phyloP scores from a whole-genome alignment of 2,329 filamentous ascomycete genomes.

The Fusarium sacchari region DNA sequence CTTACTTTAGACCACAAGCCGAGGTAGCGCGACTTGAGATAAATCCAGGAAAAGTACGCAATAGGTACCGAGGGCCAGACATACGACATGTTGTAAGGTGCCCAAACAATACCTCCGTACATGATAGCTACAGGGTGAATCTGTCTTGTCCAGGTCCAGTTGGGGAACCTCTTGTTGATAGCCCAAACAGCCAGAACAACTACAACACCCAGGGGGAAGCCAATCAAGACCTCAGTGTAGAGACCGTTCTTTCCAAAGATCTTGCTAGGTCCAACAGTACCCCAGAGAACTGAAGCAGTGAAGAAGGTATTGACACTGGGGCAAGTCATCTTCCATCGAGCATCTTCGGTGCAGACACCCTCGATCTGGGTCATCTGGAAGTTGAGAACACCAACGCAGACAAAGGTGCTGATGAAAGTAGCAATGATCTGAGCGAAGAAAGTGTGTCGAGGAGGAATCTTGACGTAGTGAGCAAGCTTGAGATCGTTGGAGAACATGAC shows the following conservation, averaged over 20 bases:
- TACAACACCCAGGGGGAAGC: slow-evolving; percentile 61
- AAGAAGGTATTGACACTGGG: slow-evolving; percentile 66
- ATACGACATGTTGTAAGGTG: slow-evolving; percentile 63
- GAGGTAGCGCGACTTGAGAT: slow-evolving; percentile 59
- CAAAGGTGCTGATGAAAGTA: slow-evolving; percentile 63
- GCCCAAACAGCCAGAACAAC: slow-evolving; percentile 56
- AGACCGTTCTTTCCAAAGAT: slow-evolving; percentile 60
- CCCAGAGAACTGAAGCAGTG: slow-evolving; percentile 66
- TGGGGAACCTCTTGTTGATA: slow-evolving; percentile 54
- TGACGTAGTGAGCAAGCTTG: slow-evolving; percentile 65
- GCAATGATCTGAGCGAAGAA: slow-evolving; percentile 69
- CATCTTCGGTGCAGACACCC: slow-evolving; percentile 59
- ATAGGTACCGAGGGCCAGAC: slow-evolving; percentile 63
- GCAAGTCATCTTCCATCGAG: slow-evolving; percentile 61
- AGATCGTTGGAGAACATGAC: slow-evolving; percentile 60
- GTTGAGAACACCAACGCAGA: slow-evolving; percentile 60
- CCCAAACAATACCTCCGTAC: slow-evolving; percentile 58
- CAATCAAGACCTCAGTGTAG: slow-evolving; percentile 59
- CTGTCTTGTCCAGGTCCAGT: slow-evolving; percentile 54
- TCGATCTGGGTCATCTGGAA: slow-evolving; percentile 61
- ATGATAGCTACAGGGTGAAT: slow-evolving; percentile 61
- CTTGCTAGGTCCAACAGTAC: slow-evolving; percentile 61
- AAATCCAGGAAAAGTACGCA: slow-evolving; percentile 63
- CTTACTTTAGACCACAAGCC: slow-evolving; percentile 63
- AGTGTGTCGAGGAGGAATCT: slow-evolving; percentile 69